Base-by-base conservation (phyloP, 2,329 filamentous ascomycete genomes). In the Fusarium dimerum region DNA sequence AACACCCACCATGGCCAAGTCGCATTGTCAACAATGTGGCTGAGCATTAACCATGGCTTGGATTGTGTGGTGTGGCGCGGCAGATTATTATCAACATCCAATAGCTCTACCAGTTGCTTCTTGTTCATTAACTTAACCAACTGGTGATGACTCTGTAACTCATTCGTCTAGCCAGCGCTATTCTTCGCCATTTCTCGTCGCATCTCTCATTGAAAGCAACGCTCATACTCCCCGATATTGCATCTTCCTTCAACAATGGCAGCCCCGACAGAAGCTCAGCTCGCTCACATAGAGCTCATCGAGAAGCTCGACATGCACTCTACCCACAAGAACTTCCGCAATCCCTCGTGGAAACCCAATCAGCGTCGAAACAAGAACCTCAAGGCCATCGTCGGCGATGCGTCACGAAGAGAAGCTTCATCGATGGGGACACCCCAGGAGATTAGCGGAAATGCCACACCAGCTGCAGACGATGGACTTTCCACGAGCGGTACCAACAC, bases 351-450 rank as follows among this genome's bases (percentile, higher is more conserved):
- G 94, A 92, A 90, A 68, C 91, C 94, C 15, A 91, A 93, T 61
- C 88, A 92, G 73, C 92, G 94, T 47, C 90, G 94, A 73, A 99
- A 99, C 83, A 99, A 99, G 79, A 97, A 96, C 73, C 87, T 97
- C 74, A 97, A 97, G 74, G 90, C 96, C 65, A 94, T 99, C 57
- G 81, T 99, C 55, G 89, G 91, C 54, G 94, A 99, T 66, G 90
- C 89, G 12, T 85, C 89, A 18, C 88, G 91, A 63, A 90, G 89
- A 68, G 93, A 97, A 77, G 90, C 91, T n/a, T 96, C 92, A 4
- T 81, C 90, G 36, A 80, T 92, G 67, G 90, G 88, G 15, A 96
- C 84, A 2, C 81, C 90, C 0, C 88, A 90, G 68, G 89, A 90
- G 70, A 69, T 75, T 62, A 92, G 88, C 67, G 92, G 92, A 60